Evolutionary conservation across 768 basidiomycete species (phyloP).

Genomic region (Hygrophorus pudorinus): DNA sequence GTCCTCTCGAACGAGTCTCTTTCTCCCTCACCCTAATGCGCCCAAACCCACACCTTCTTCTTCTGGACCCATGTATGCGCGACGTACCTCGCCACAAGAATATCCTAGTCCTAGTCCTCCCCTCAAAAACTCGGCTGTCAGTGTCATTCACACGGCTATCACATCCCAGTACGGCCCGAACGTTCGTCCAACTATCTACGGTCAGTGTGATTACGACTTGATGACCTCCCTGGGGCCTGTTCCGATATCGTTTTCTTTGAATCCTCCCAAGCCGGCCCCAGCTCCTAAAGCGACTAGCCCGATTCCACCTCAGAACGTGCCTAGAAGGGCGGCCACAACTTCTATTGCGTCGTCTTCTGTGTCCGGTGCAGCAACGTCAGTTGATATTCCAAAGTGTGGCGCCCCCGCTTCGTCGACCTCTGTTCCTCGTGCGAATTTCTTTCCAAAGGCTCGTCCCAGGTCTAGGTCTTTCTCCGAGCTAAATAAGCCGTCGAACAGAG

Average conservation of each 20-base stretch:
- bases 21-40: constrained; percentile 37
- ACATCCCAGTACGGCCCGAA: neutral
- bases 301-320: neutral
- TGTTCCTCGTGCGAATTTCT: constrained; percentile 55
- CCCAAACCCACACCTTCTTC: constrained; percentile 29
- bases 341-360: neutral
- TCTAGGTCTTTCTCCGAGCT: constrained; percentile 76
- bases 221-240: constrained; percentile 42
- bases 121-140: constrained; percentile 11
- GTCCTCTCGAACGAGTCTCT: constrained; percentile 24
- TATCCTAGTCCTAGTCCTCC: constrained; percentile 8
- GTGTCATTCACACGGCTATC: constrained; percentile 20
- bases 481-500: constrained; percentile 22
- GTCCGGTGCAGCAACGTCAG: neutral
- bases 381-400: neutral
- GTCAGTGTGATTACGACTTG: constrained; percentile 43
- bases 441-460: constrained; percentile 54
- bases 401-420: constrained; percentile 7
- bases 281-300: constrained; percentile 2
- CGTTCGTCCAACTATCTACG: constrained; percentile 51
- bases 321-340: neutral
- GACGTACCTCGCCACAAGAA: constrained; percentile 8
- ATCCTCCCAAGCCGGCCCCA: constrained; percentile 26
- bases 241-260: constrained; percentile 47
- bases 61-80: constrained; percentile 55